A percentile compares a stretch with the other conserved stretches of the same genome.
Evolutionary conservation across 2,329 filamentous ascomycete genomes (phyloP).

Genomic region (Diaporthe ampelina): DNA sequence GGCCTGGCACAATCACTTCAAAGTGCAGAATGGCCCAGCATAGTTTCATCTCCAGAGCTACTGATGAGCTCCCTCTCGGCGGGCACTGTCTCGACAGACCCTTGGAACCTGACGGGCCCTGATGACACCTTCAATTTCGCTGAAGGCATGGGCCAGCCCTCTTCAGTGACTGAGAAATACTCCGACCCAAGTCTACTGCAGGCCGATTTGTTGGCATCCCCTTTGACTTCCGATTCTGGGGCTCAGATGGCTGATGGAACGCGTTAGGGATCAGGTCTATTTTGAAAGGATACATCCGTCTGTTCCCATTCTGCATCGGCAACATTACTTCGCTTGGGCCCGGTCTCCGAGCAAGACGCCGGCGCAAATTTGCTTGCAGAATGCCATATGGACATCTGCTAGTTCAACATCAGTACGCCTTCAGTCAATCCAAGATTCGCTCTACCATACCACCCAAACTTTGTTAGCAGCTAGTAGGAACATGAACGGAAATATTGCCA

Average conservation of each 20-base stretch:
- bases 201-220: not conserved
- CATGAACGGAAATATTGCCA: not conserved
- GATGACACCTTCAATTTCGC: not conserved
- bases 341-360: not conserved
- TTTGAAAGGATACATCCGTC: constrained; percentile 11
- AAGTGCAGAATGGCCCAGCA: not conserved
- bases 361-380: not conserved
- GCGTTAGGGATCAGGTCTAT: not conserved
- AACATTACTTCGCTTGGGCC: not conserved
- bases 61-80: not conserved
- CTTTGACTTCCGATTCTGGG: not conserved
- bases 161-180: not conserved
- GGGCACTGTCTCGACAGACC: not conserved
- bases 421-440: not conserved
- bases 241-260: not conserved
- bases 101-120: not conserved
- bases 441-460: not conserved
- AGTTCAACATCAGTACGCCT: not conserved
- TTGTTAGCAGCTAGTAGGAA: not conserved
- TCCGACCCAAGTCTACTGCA: not conserved
- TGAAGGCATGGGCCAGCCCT: not conserved
- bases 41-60: not conserved
- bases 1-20: not conserved
- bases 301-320: constrained; percentile 1
- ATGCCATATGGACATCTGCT: constrained; percentile 8